Conservation (phyloP, 2,329 filamentous ascomycete species). For the Ascochyta rabiei region DNA sequence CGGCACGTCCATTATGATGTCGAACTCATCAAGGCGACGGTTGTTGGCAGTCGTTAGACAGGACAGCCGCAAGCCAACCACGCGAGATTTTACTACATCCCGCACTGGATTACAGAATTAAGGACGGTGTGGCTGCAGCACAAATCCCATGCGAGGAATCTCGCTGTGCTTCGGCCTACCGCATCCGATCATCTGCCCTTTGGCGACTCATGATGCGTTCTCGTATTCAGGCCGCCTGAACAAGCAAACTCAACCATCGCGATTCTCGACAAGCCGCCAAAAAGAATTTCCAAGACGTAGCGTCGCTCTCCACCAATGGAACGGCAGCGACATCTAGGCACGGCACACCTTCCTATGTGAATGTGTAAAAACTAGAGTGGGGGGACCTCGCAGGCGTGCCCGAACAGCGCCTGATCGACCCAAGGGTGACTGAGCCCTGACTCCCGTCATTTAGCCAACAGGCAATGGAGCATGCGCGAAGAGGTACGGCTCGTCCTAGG, state of each 20-base stretch:
- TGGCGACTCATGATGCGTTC: slow-evolving; percentile 14
- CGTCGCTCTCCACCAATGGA: not conserved
- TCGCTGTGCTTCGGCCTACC: slow-evolving; percentile 6
- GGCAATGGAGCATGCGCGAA: slow-evolving; percentile 15
- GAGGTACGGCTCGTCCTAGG: slow-evolving; percentile 15
- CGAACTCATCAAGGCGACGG: not conserved
- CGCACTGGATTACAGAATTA: not conserved
- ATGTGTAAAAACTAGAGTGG: not conserved
- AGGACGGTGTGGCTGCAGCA: slow-evolving; percentile 3
- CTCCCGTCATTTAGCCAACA: slow-evolving; percentile 17
- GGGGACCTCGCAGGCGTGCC: slow-evolving; percentile 5
- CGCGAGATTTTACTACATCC: not conserved
- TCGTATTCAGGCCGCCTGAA: slow-evolving; percentile 16
- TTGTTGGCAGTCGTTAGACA: slow-evolving; percentile 5
- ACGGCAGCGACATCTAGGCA: not conserved
- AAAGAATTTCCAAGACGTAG: slow-evolving; percentile 14
- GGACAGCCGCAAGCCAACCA: slow-evolving; percentile 7
- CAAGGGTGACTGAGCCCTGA: slow-evolving; percentile 11
- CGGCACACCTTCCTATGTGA: slow-evolving; percentile 12
- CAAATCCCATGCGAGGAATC: slow-evolving; percentile 1
- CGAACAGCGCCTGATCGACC: slow-evolving; percentile 13
- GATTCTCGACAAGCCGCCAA: slow-evolving; percentile 16
- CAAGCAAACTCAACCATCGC: slow-evolving; percentile 10
- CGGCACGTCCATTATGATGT: slow-evolving; percentile 15
- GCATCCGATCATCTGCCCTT: slow-evolving; percentile 3